phyloP scores from a whole-genome alignment of 225 moss, liverwort and hornwort species.

The Physcomitrium patens region DNA sequence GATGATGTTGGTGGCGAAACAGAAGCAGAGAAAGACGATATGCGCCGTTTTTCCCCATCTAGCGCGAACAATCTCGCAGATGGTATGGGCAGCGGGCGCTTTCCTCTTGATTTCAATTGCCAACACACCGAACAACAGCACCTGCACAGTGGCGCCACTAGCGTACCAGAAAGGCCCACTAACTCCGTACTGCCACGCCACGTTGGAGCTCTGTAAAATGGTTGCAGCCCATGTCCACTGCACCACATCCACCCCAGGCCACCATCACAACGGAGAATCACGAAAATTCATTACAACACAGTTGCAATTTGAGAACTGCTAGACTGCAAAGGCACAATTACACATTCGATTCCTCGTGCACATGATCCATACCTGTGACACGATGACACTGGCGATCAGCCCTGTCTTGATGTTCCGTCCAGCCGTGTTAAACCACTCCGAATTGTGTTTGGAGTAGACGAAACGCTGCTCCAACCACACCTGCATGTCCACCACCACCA shows the following conservation, averaged over 20 bases:
- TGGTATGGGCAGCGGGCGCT: conserved; percentile 92
- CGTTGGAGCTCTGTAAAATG: conserved; percentile 92
- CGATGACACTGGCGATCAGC: conserved; percentile 94
- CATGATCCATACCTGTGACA: conserved; percentile 67
- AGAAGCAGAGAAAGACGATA: conserved; percentile 80
- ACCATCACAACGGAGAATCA: not conserved
- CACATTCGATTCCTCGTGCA: not conserved
- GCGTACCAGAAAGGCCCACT: conserved; percentile 99
- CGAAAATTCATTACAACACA: not conserved
- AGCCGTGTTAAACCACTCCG: conserved; percentile 98
- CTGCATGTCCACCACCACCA: conserved; percentile 34
- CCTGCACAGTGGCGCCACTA: conserved; percentile 77
- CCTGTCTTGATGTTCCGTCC: conserved; percentile 96
- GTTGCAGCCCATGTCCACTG: conserved; percentile 99
- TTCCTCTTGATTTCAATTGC: conserved; percentile 98
- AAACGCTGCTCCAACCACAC: conserved; percentile 87
- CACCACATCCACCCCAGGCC: not conserved
- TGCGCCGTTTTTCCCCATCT: conserved; percentile 79
- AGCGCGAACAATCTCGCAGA: conserved; percentile 88
- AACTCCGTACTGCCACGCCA: conserved; percentile 95
- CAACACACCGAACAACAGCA: conserved; percentile 86
- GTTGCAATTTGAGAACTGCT: not conserved
- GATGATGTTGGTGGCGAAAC: conserved; percentile 93
- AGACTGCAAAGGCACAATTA: too few relatives aligned
- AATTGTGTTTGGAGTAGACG: conserved; percentile 72